phyloP scores from a whole-genome alignment of 2,329 filamentous ascomycete genomes.

The Cercospora sp. region DNA sequence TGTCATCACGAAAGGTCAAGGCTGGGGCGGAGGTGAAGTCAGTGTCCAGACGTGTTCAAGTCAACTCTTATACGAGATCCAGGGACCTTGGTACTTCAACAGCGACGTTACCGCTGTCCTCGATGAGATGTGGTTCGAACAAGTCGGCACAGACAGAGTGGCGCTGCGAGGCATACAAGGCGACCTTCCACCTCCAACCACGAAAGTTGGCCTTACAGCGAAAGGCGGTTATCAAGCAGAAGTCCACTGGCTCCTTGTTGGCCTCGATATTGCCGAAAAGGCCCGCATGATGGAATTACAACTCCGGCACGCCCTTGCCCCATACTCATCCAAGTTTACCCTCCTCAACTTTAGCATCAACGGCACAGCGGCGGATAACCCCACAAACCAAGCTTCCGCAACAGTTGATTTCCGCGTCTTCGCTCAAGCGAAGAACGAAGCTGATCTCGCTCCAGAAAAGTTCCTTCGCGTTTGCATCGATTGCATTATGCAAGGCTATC shows the following conservation, averaged over 20 bases:
- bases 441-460: constrained; percentile 33
- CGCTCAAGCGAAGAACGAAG: constrained; percentile 34
- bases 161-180: constrained; percentile 49
- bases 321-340: constrained; percentile 41
- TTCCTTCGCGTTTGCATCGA: constrained; percentile 45
- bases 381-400: constrained; percentile 46
- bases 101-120: constrained; percentile 58
- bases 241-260: constrained; percentile 47
- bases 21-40: constrained; percentile 40
- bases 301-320: constrained; percentile 43
- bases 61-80: constrained; percentile 57
- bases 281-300: constrained; percentile 50
- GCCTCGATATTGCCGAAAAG: constrained; percentile 50
- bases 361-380: constrained; percentile 48
- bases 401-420: constrained; percentile 52
- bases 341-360: constrained; percentile 43
- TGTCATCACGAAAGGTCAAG: constrained; percentile 42
- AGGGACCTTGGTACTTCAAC: constrained; percentile 59
- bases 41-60: constrained; percentile 54
- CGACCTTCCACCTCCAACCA: constrained; percentile 51
- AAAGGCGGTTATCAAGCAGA: constrained; percentile 52
- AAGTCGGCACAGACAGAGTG: constrained; percentile 53
- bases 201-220: constrained; percentile 52
- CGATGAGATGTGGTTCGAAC: constrained; percentile 53
- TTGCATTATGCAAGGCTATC: constrained; percentile 45